A percentile compares a stretch with the other conserved stretches of the same genome.
These are phyloP conservation scores for Xerocomus minutiporus DNA, from an alignment of 1,284 basidiomycete species.

Conservation along the genomic window DNA sequence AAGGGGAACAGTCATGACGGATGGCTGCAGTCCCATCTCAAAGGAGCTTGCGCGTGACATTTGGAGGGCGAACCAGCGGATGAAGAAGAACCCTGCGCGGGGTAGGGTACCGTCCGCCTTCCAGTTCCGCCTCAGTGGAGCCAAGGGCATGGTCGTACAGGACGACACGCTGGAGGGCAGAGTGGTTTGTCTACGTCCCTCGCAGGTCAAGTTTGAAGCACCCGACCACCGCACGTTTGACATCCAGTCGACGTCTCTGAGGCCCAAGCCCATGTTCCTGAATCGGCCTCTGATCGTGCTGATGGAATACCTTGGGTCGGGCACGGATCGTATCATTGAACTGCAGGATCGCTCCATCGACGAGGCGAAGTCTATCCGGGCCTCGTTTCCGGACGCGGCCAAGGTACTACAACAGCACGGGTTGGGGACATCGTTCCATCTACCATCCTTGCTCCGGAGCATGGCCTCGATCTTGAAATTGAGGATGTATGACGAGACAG, in stretches of 20 bases:
- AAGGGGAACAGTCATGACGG: conserved; percentile 37
- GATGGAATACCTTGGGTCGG: conserved; percentile 39
- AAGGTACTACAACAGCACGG: conserved; percentile 39
- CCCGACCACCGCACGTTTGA: conserved; percentile 39
- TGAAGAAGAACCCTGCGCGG: conserved; percentile 17
- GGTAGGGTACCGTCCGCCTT: conserved; percentile 32
- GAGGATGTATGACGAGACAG: conserved; percentile 15
- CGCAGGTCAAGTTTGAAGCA: conserved; percentile 48
- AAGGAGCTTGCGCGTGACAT: conserved; percentile 31
- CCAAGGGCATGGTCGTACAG: conserved; percentile 45
- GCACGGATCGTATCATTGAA: conserved; percentile 31
- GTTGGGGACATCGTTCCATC: conserved; percentile 41
- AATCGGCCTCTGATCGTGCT: conserved; percentile 46
- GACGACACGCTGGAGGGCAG: conserved; percentile 37
- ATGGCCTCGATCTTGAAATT: conserved; percentile 29
- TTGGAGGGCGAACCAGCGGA: conserved; percentile 29
- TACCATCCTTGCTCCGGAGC: conserved; percentile 39
- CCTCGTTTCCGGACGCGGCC: conserved; percentile 27
- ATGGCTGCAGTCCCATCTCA: conserved; percentile 47
- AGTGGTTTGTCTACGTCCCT: conserved; percentile 40
- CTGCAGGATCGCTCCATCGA: conserved; percentile 39
- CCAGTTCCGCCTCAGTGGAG: conserved; percentile 42
- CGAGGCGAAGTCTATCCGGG: conserved; percentile 31
- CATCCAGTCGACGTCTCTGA: conserved; percentile 41
- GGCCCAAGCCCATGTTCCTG: conserved; percentile 37